Evolutionary conservation across 2,329 filamentous ascomycete species (phyloP), one percentile per base, ranked within the genome.

Genomic region (Bipolaris sorokiniana): DNA sequence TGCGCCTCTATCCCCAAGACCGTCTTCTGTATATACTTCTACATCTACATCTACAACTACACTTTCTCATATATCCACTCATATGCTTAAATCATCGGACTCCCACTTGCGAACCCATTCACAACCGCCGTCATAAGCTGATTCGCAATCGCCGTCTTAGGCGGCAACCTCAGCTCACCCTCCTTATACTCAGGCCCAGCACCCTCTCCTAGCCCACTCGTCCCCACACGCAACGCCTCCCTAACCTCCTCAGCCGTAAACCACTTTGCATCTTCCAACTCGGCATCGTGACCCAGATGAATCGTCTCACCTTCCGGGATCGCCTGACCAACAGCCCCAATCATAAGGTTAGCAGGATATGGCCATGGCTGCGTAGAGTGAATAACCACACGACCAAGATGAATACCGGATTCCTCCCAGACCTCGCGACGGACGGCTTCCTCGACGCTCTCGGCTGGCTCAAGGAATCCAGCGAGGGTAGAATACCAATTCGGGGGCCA

Each of bases 181-280:
- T 93, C 87, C 72, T 87, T 89, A 71, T 92, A 93, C 10, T 83
- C 88, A 38, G 84, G 79, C 0, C 86, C 84, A 1, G 88, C 79
- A 1, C 80, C 74, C 40, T 90, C 88, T 13, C 87, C 90, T 56
- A 97, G 71, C 2, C 83, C 83, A 74, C 86, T 89, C 0, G 86
- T 86, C 0, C 90, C 90, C 7, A 84, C 80, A 54, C 79, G 78
- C 72, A 98, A 77, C 1, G 92, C 94, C 70, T 89, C 85, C 69
- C 87, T 82, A 2, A 97, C 86, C 77, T 97, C 92, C 1, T 92
- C 91, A 33, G 96, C 79, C 0, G 84, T 79, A 69, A 94, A 94
- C 95, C 95, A 99, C 75, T 87, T 89, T 3, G 95, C 95, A 76
- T 90, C 86, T 72, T 97, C 91, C 61, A 99, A 77, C 80, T 99